phyloP scores from a whole-genome alignment of 805 yeast genomes.

The Starmerella sp. region DNA sequence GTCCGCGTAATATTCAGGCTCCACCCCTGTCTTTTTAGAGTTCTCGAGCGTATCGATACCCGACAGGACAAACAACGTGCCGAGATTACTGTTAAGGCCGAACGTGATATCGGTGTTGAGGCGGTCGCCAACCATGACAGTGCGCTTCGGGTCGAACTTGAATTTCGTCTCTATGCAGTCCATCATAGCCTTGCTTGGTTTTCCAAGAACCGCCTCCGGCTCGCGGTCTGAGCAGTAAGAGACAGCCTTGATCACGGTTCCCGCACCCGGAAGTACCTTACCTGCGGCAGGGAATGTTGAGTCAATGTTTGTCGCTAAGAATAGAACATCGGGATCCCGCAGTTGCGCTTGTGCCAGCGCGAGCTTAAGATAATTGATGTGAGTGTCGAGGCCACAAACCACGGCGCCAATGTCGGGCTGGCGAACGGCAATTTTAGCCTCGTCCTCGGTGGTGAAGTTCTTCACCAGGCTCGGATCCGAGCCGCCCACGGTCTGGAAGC shows the following conservation, averaged over 20 bases:
- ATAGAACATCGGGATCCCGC: conserved; percentile 50
- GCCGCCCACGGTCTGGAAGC: conserved; percentile 74
- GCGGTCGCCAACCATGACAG: conserved; percentile 93
- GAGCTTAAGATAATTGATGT: conserved; percentile 68
- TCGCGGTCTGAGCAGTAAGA: conserved; percentile 64
- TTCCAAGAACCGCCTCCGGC: conserved; percentile 78
- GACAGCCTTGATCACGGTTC: conserved; percentile 72
- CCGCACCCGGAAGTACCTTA: conserved; percentile 84
- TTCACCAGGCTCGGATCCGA: conserved; percentile 48
- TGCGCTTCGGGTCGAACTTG: conserved; percentile 40
- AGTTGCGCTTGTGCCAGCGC: conserved; percentile 76
- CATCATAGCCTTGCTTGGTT: conserved; percentile 84
- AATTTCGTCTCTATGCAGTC: conserved; percentile 67
- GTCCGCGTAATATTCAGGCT: conserved; percentile 59
- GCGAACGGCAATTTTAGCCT: conserved; percentile 31
- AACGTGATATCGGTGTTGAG: conserved; percentile 90
- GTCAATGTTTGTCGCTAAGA: conserved; percentile 89
- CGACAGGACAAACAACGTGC: conserved; percentile 75
- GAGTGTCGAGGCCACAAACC: conserved; percentile 72
- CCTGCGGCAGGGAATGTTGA: conserved; percentile 90
- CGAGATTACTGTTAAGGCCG: conserved; percentile 78
- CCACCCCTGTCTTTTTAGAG: conserved; percentile 30
- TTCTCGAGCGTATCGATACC: conserved; percentile 71
- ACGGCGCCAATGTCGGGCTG: conserved; percentile 79
- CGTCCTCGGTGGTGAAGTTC: conserved; percentile 43